Evolutionary conservation across 768 basidiomycete genomes (phyloP), one percentile per base, ranked within the genome.

Genomic region (Xanthoconium stramineum): DNA sequence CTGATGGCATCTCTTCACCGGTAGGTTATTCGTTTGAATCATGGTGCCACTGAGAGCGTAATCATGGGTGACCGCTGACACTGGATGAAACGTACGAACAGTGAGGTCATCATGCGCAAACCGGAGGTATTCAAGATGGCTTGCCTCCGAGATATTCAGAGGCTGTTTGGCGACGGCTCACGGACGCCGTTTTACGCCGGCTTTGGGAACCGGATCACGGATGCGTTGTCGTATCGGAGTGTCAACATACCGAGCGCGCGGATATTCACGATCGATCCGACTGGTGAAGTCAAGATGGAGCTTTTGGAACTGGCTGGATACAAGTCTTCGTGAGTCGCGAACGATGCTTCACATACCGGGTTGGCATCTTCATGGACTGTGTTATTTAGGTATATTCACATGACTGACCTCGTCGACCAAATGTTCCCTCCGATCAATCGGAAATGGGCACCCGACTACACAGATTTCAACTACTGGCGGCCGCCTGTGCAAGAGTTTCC

Each of bases 101-200:
- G 94, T 5, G 97, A 99, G 74, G 96, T 99, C 15, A 96, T 99
- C 66, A 91, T 98, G 89, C 88, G 95, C 37, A 98, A 98, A 72
- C 97, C 97, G 0, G 97, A 99, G 68, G 83, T 98, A n/a, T 99
- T 99, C 82, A 99, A 99, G 76, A 99, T 99, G 97, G 94, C 96
- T 2, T 98, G 95, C 74, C 75, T 98, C 56, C 82, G 94, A 42
- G 97, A 98, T 73, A 96, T 98, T 52, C 91, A 91, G 61, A 79
- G 94, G 20, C 71, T 98, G 7, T 99, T 98, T 66, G 90, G 90
- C 6, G 83, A 86, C 37, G 78, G 78, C 30, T 73, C 77, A 33
- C 78, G 81, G 60, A 88, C 83, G 60, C 89, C 94, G 0, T 99
- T 98, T 75, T 98, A 95, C 67, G 92, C 94, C 38, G 97, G 97